A percentile compares a stretch with the other conserved stretches of the same genome.
Evolutionary conservation across 2,329 filamentous ascomycete genomes (phyloP).

Genomic region (Trichoderma simmonsii): DNA sequence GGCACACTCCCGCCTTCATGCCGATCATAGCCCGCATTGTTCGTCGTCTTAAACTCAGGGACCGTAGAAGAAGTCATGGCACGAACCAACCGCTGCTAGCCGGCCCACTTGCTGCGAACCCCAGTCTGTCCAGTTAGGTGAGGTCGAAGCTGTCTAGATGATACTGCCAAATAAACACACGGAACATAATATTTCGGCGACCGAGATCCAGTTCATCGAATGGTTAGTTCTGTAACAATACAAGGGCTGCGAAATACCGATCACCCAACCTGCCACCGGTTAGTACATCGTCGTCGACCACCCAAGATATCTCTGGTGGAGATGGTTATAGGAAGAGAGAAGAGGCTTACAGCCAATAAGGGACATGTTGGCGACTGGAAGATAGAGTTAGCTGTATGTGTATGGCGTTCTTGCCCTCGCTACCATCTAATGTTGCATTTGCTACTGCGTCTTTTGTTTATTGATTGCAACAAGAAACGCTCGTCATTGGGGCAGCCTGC

Average conservation of each 20-base stretch:
- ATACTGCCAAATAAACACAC: not conserved
- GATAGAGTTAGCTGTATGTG: not conserved
- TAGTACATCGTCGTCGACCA: not conserved
- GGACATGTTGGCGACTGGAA: not conserved
- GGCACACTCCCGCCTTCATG: not conserved
- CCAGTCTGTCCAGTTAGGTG: not conserved
- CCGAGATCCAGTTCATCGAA: not conserved
- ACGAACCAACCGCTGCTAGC: not conserved
- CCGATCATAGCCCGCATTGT: constrained; percentile 4
- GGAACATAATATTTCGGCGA: not conserved
- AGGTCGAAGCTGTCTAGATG: not conserved
- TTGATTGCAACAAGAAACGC: not conserved
- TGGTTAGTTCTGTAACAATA: constrained; percentile 1
- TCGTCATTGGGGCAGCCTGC: not conserved
- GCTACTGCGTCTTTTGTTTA: not conserved
- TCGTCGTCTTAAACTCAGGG: not conserved
- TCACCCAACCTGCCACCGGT: not conserved
- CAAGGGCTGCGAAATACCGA: not conserved
- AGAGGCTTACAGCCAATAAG: not conserved
- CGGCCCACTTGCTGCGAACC: not conserved
- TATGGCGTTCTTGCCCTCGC: not conserved
- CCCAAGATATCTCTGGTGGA: not conserved
- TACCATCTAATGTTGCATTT: not conserved
- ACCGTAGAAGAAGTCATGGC: constrained; percentile 12
- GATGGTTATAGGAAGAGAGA: constrained; percentile 1